Conservation (phyloP, 352 stramenopile species). For the Pythium sp. region DNA sequence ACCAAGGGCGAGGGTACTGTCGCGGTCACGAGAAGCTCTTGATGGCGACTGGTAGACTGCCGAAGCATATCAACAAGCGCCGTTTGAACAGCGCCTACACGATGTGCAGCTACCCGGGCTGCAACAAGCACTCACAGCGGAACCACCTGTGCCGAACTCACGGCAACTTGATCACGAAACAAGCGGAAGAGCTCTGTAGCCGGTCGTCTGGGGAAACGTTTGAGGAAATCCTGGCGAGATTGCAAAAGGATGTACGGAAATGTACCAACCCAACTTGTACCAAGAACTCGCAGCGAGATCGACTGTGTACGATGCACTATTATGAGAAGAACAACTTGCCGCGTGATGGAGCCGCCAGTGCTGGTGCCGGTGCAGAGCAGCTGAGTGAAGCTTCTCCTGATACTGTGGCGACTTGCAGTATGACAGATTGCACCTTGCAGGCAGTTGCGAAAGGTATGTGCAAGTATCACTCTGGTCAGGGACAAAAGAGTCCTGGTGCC, state of each 20-base stretch:
- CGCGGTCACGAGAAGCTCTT: constrained; percentile 84
- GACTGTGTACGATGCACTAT: constrained; percentile 81
- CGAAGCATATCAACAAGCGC: constrained; percentile 80
- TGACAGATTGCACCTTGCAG: constrained; percentile 24
- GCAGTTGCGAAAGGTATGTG: constrained; percentile 21
- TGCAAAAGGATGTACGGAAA: constrained; percentile 77
- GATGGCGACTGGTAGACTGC: constrained; percentile 75
- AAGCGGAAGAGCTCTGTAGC: constrained; percentile 65
- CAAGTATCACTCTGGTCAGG: constrained; percentile 31
- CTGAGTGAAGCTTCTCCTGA: neutral
- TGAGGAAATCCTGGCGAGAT: constrained; percentile 60
- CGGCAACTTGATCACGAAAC: constrained; percentile 73
- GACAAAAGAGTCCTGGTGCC: neutral
- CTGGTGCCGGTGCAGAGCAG: neutral
- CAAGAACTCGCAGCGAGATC: constrained; percentile 86
- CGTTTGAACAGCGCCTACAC: constrained; percentile 86
- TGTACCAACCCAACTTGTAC: constrained; percentile 78
- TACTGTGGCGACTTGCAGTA: constrained; percentile 12
- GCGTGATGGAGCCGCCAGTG: constrained; percentile 20
- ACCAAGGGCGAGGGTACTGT: constrained; percentile 83
- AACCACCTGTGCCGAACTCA: constrained; percentile 85
- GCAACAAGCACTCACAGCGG: constrained; percentile 81
- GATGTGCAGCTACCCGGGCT: constrained; percentile 85
- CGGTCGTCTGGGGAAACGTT: constrained; percentile 45
- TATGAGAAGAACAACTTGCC: constrained; percentile 66